Base-by-base conservation (phyloP, 768 basidiomycete genomes). In the Boletus subcaerulescens region DNA sequence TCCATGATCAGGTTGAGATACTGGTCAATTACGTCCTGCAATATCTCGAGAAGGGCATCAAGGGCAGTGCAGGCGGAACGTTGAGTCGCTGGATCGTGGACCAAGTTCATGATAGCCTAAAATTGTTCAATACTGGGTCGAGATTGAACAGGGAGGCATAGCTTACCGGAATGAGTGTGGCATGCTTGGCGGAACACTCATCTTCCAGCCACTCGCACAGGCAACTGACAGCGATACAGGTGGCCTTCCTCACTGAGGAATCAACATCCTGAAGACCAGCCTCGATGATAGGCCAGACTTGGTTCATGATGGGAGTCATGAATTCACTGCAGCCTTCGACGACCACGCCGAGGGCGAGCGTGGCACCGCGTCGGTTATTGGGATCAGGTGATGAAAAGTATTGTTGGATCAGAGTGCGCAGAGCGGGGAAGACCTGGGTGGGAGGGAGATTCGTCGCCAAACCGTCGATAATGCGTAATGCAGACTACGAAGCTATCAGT, bases 271-370 rank as follows among this genome's bases (percentile, higher is more conserved):
- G 81, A 32, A 99, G 83, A 60, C 95, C 95, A 46, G 83, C 78
- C 67, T 97, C 91, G 62, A 99, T 85, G 52, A 96, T 79, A 2
- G 95, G 94, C 97, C 97, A 99, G 29, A 99, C 86, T 64, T 91
- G 81, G 56, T 70, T 73, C 81, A 99, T 93, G 62, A 93, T 80
- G 10, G 95, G 93, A 33, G 93, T 92, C 84, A 99, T 98, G 75
- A 77, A 98, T 77, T 98, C 95, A 74, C 89, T 92, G 77, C 96
- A 98, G 17, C 97, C 97, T 71, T 99, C 97, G 54, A 98, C 93
- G 43, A 87, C 85, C 47, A 98, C 92, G 60, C 97, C 97, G 47
- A 99, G 85, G 2, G 95, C 91, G 65, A 96, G 91, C 76, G 98
- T 87, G 9, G 94, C 96, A 45, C 91, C 91, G 50, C 96, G 94